Conservation (phyloP, 345 rosid species). For the Eucalyptus tenuipes region DNA sequence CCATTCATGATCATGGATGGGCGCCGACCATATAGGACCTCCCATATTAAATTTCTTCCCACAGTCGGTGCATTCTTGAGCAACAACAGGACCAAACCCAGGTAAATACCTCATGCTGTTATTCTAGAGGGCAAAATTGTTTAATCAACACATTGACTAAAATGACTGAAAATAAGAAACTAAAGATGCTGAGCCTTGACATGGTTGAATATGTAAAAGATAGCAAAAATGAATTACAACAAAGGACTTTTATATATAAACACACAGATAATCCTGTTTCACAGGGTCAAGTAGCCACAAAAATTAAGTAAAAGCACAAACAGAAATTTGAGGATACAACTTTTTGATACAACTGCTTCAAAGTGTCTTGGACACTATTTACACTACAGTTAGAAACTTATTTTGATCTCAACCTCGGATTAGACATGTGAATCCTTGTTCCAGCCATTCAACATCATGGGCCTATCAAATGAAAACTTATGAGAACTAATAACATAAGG, state of each 20-base stretch:
- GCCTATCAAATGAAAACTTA: not conserved
- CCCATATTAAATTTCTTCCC: slow-evolving; percentile 97
- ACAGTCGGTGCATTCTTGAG: slow-evolving; percentile 85
- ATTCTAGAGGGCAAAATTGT: slow-evolving; percentile 27
- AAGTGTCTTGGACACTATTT: not conserved
- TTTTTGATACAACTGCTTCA: not conserved
- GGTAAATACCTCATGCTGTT: slow-evolving; percentile 82
- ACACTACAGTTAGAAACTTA: not conserved
- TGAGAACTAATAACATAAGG: not conserved
- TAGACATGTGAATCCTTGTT: not conserved
- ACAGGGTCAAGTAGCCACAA: not conserved
- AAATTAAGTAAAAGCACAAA: not conserved
- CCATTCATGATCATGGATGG: slow-evolving; percentile 95
- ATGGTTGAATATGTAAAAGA: not conserved
- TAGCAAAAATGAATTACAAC: not conserved
- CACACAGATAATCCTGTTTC: not conserved
- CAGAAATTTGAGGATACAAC: not conserved
- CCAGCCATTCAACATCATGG: not conserved
- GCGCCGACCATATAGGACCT: slow-evolving; percentile 97
- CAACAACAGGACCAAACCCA: slow-evolving; percentile 88
- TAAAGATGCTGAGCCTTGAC: not conserved
- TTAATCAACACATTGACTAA: not conserved
- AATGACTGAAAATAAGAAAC: not conserved
- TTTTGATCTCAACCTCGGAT: not conserved
- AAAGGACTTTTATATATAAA: not conserved